Base-by-base conservation (phyloP, 108 stramenopile species). In the Heterococcus sp. region DNA sequence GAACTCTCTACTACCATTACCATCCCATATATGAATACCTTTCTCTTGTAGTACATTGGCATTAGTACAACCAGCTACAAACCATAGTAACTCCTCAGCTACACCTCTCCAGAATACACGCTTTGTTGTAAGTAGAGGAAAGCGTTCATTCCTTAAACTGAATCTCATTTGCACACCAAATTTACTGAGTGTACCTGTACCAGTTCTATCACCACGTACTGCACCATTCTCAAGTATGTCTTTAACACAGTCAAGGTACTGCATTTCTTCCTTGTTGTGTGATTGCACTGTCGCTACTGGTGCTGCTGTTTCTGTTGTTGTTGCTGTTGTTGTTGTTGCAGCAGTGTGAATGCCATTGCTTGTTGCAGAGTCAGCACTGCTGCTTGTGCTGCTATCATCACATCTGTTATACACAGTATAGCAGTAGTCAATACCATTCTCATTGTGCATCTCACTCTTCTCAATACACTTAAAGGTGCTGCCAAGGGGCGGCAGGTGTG, bases 1-100 rank as follows among this genome's bases (percentile, higher is more conserved):
- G 78, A 97, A 99, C 85, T 97, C 96, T n/a, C 95, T 83, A n/a
- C 92, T 93, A 29, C 93, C 97, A 86, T 99, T 99, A 3, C 99
- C 99, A 86, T 99, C 99, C 99, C 99, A 99, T 78, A 99, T 99
- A 78, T 96, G 97, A 72, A 99, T 94, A 66, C 92, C 87, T 90
- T 97, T 96, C 70, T 90, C 96, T 39, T 90, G 83, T 5, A 99
- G 90, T 37, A 92, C 88, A 72, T 96, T 96, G 32, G 96, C 97
- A 87, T 97, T 96, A 70, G 99, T 99, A 68, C 89, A 91, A 1
- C 99, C 99, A 37, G 68, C 75, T 66, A 99, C 87, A 89, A 99
- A 99, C 98, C 98, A 99, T 66, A 99, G 84, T 34, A 99, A 85
- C 73, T 98, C 99, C 90, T 99, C 99, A 0, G 97, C 99, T 37